These are phyloP conservation scores for Aspergillus cristatus DNA, from an alignment of 495 filamentous ascomycete genomes.

Conservation along the genomic window DNA sequence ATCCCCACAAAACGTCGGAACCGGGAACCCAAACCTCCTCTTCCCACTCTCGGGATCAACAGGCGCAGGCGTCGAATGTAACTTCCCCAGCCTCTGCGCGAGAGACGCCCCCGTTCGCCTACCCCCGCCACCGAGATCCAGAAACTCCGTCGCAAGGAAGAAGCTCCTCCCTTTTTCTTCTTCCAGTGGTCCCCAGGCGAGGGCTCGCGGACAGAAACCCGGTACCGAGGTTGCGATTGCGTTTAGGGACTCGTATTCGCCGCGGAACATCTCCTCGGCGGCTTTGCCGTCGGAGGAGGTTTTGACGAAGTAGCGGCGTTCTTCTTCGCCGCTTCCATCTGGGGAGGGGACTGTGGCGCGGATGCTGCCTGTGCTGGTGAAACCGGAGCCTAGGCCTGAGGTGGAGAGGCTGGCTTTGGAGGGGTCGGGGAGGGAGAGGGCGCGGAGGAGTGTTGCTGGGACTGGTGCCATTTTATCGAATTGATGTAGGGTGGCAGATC, in stretches of 20 bases:
- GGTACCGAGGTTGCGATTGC: conserved; percentile 64
- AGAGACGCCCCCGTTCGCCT: conserved; percentile 38
- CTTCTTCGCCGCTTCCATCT: conserved; percentile 35
- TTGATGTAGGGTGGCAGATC: no score
- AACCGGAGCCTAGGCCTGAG: conserved; percentile 59
- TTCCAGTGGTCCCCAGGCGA: conserved; percentile 57
- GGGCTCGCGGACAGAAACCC: conserved; percentile 61
- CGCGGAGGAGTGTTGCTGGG: conserved; percentile 51
- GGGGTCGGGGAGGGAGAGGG: conserved; percentile 54
- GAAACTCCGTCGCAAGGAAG: conserved; percentile 77
- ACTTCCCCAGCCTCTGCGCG: conserved; percentile 63
- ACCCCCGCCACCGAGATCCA: conserved; percentile 46
- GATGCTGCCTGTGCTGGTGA: conserved; percentile 65
- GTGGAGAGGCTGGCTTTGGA: conserved; percentile 45
- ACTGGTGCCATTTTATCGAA: conserved; percentile 24
- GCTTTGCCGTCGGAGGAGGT: conserved; percentile 50
- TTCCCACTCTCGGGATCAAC: conserved; percentile 39
- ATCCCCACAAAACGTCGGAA: conserved; percentile 76
- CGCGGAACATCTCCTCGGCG: conserved; percentile 71
- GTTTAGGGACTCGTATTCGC: conserved; percentile 77
- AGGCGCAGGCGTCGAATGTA: conserved; percentile 72
- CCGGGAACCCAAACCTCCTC: conserved; percentile 71
- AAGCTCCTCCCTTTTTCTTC: conserved; percentile 37
- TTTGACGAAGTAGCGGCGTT: conserved; percentile 72
- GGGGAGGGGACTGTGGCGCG: conserved; percentile 31